phyloP scores from a whole-genome alignment of 2,329 filamentous ascomycete species.

The Aureobasidium pullulans region DNA sequence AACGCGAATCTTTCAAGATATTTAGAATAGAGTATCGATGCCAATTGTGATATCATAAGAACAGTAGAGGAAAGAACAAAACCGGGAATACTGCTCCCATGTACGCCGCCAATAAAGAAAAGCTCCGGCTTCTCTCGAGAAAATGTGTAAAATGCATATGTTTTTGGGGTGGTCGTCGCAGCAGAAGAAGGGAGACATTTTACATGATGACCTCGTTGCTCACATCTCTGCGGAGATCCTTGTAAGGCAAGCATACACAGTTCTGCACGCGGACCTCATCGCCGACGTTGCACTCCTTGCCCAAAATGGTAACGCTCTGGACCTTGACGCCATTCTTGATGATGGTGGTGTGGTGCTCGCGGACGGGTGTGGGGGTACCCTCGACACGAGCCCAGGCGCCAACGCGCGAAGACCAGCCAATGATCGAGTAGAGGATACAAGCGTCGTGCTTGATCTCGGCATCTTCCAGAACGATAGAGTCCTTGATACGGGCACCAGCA shows the following conservation, averaged over 20 bases:
- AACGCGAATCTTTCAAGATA: not conserved
- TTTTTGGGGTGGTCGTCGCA: not conserved
- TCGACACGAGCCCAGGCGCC: conserved; percentile 98
- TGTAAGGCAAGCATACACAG: conserved; percentile 94
- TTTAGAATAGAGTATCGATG: not conserved
- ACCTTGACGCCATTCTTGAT: conserved; percentile 98
- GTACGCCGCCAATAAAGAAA: not conserved
- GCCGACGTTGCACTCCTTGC: conserved; percentile 89
- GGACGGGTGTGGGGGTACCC: conserved; percentile 80
- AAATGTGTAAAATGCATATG: not conserved
- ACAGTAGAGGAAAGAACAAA: not conserved
- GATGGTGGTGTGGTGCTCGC: conserved; percentile 86
- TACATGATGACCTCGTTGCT: conserved; percentile 88
- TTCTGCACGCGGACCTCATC: conserved; percentile 97
- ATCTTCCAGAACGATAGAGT: conserved; percentile 91
- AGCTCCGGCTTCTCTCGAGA: not conserved
- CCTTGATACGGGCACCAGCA: conserved; percentile 85
- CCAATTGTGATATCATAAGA: conserved; percentile 7
- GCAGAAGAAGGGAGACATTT: conserved; percentile 18
- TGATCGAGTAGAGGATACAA: conserved; percentile 90
- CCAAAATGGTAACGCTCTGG: conserved; percentile 93
- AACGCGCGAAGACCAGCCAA: conserved; percentile 92
- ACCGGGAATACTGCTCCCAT: not conserved
- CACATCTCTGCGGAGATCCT: conserved; percentile 94
- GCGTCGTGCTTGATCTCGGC: conserved; percentile 94